A percentile compares a stretch with the other conserved stretches of the same genome.
Evolutionary conservation across 352 stramenopile genomes (phyloP).

Genomic region (Pythium phragmiticola): DNA sequence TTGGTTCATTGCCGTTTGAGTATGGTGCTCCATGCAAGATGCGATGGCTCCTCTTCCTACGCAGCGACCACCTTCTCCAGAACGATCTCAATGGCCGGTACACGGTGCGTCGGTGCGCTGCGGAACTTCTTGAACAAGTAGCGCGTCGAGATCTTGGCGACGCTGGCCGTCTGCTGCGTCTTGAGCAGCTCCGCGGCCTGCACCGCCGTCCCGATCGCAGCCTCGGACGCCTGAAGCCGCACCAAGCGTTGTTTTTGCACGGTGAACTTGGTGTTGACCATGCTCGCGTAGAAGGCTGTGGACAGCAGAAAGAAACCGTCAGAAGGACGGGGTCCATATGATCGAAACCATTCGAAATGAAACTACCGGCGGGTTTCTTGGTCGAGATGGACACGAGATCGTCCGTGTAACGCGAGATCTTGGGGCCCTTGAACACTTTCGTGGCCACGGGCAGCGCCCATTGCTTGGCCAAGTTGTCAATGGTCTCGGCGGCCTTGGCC

Average conservation of each 20-base stretch:
- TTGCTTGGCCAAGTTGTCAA: constrained; percentile 47
- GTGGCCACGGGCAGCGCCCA: constrained; percentile 42
- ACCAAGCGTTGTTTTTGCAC: constrained; percentile 65
- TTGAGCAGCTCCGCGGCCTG: constrained; percentile 70
- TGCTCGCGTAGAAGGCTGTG: constrained; percentile 75
- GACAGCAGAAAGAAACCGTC: neutral
- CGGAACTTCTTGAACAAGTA: constrained; percentile 59
- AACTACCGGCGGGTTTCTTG: constrained; percentile 60
- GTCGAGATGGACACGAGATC: constrained; percentile 72
- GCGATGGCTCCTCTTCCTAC: neutral
- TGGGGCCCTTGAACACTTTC: constrained; percentile 48
- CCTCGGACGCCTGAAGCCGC: constrained; percentile 64
- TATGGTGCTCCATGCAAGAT: too few relatives aligned
- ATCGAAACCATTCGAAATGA: neutral
- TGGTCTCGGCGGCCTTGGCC: constrained; percentile 29
- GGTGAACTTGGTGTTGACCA: constrained; percentile 79
- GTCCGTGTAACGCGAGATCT: constrained; percentile 65
- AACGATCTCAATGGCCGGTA: constrained; percentile 73
- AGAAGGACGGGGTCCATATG: neutral
- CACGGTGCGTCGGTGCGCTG: constrained; percentile 49
- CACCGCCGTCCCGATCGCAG: constrained; percentile 70
- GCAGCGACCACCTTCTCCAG: constrained; percentile 39
- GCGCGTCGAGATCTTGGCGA: constrained; percentile 68
- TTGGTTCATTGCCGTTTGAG: too few relatives aligned
- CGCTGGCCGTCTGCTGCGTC: constrained; percentile 52